Conservation (phyloP, 1,139 yeast species). For the Tardiomyces depauwii region DNA sequence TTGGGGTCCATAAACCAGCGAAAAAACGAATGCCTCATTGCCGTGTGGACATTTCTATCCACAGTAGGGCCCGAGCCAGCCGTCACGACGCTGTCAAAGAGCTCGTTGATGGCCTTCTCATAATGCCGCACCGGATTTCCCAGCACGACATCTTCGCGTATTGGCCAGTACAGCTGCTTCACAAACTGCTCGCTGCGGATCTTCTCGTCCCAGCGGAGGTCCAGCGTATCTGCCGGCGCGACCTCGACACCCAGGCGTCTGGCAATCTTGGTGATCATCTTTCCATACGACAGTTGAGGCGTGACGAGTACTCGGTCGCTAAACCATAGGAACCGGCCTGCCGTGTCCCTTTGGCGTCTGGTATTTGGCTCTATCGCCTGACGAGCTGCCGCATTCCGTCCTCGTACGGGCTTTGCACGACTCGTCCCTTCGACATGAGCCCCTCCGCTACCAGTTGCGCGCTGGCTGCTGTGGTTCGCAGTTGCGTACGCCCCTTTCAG, state of each 20-base stretch:
- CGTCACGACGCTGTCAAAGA: neutral
- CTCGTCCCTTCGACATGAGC: no score
- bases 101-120: neutral
- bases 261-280: conserved; percentile 4
- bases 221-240: neutral
- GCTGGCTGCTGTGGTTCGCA: no score
- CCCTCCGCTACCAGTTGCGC: no score
- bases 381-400: no score
- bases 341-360: no score
- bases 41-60: neutral
- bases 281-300: conserved; percentile 5
- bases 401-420: no score
- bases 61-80: neutral
- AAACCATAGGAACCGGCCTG: conserved; percentile 13
- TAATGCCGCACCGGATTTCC: neutral
- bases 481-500: no score
- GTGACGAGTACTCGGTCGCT: conserved; percentile 15
- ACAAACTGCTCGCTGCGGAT: neutral
- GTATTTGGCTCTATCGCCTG: no score
- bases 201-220: neutral
- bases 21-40: neutral
- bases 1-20: neutral
- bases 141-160: neutral
- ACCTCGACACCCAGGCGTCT: conserved; percentile 2
- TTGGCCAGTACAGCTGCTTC: neutral